Evolutionary conservation across 257 asterid genomes (phyloP).

Genomic region (Primulina huaijiensis): DNA sequence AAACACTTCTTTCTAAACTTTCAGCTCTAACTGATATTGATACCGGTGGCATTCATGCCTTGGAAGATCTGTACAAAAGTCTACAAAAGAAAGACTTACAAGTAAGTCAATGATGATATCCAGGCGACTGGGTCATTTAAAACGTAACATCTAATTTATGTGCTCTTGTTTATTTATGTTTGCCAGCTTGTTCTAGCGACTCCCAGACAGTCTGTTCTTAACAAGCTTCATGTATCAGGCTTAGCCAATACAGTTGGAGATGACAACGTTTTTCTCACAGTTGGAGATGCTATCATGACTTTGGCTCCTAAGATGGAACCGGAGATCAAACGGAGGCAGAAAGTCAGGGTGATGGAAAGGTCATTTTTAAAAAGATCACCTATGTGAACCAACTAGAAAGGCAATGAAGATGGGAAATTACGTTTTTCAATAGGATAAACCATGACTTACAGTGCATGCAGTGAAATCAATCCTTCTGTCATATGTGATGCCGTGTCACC

Average conservation of each 20-base stretch:
- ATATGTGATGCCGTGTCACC: neutral
- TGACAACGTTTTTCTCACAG: conserved; percentile 44
- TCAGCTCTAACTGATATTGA: conserved; percentile 43
- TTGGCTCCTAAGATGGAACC: neutral
- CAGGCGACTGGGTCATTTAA: too few relatives aligned
- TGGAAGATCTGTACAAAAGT: conserved; percentile 41
- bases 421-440: too few relatives aligned
- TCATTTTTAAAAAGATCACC: too few relatives aligned
- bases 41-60: conserved; percentile 50
- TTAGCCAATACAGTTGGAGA: conserved; percentile 32
- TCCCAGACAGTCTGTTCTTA: conserved; percentile 36
- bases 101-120: conserved; percentile 17
- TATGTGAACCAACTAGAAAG: too few relatives aligned
- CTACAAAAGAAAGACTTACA: conserved; percentile 42
- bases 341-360: too few relatives aligned
- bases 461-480: neutral
- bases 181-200: conserved; percentile 39
- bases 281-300: conserved; percentile 11
- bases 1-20: neutral
- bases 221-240: conserved; percentile 42
- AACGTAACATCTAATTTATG: neutral
- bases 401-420: too few relatives aligned
- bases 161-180: neutral
- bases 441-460: too few relatives aligned
- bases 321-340: too few relatives aligned